Conservation (phyloP, 2,329 filamentous ascomycete genomes). For the Thielaviopsis populi region DNA sequence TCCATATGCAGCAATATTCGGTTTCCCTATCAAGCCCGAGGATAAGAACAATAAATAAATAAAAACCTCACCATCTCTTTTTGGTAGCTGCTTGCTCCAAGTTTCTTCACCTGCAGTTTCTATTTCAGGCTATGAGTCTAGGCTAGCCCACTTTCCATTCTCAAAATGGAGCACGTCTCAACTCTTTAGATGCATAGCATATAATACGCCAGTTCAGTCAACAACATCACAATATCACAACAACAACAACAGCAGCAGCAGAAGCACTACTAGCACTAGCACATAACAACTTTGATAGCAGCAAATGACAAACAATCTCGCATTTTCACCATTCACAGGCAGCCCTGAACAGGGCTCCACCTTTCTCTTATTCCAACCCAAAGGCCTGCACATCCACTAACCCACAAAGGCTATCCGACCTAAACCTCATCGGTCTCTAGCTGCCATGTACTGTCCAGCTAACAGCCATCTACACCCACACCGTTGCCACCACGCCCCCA, state of each 20-base stretch:
- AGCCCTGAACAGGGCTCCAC: not conserved
- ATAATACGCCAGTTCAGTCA: too few relatives aligned
- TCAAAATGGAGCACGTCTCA: too few relatives aligned
- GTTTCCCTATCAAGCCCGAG: too few relatives aligned
- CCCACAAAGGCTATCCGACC: not conserved
- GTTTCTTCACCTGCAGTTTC: too few relatives aligned
- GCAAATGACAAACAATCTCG: not conserved
- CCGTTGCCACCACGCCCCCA: not conserved
- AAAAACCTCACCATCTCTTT: too few relatives aligned
- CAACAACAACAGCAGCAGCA: not conserved
- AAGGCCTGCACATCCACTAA: not conserved
- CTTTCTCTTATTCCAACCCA: not conserved
- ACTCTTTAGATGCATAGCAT: too few relatives aligned
- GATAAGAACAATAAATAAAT: too few relatives aligned
- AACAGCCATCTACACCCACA: not conserved
- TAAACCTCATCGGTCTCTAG: not conserved
- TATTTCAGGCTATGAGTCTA: too few relatives aligned
- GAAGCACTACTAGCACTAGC: not conserved
- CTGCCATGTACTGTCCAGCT: not conserved
- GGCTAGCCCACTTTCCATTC: too few relatives aligned
- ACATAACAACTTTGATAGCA: not conserved
- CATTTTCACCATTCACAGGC: not conserved
- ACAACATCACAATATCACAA: too few relatives aligned
- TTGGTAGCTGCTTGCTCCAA: too few relatives aligned
- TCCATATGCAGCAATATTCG: too few relatives aligned